phyloP scores from a whole-genome alignment of 495 filamentous ascomycete genomes.

The Hypoxylon lenormandii region DNA sequence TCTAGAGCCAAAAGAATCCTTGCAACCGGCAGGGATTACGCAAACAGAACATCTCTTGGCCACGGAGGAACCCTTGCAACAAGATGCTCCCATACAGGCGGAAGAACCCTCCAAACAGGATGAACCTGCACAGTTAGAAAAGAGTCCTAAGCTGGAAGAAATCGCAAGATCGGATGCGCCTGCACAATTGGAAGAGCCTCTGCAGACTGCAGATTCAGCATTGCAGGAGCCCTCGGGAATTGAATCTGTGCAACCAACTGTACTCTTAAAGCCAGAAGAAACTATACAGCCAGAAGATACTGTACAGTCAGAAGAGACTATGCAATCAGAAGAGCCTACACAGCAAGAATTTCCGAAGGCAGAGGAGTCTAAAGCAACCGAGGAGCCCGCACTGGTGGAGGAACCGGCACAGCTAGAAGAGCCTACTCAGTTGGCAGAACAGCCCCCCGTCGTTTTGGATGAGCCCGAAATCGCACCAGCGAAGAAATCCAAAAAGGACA shows the following conservation, averaged over 20 bases:
- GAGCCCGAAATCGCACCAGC: conserved; percentile 21
- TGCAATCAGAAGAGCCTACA: background rate
- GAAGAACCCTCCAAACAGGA: background rate
- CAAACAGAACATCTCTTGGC: too few species aligned
- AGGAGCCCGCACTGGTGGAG: background rate
- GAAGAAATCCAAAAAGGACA: conserved; percentile 54
- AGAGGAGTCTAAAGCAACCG: background rate
- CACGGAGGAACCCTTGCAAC: background rate
- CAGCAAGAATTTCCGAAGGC: background rate
- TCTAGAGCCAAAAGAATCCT: conserved; percentile 1
- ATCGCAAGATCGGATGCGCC: background rate
- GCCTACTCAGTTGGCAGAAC: background rate
- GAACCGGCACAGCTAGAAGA: conserved; percentile 13
- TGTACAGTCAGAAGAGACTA: background rate
- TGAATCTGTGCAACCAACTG: background rate
- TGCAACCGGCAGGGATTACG: background rate
- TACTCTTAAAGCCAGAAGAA: background rate
- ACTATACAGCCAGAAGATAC: background rate
- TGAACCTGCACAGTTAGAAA: background rate
- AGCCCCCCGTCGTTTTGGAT: conserved; percentile 4
- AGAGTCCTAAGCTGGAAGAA: background rate
- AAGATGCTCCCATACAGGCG: background rate
- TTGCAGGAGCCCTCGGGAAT: background rate
- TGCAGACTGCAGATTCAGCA: background rate
- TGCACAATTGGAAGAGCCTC: conserved; percentile 6